phyloP scores from a whole-genome alignment of 768 basidiomycete genomes.

The Pleurotus giganteus region DNA sequence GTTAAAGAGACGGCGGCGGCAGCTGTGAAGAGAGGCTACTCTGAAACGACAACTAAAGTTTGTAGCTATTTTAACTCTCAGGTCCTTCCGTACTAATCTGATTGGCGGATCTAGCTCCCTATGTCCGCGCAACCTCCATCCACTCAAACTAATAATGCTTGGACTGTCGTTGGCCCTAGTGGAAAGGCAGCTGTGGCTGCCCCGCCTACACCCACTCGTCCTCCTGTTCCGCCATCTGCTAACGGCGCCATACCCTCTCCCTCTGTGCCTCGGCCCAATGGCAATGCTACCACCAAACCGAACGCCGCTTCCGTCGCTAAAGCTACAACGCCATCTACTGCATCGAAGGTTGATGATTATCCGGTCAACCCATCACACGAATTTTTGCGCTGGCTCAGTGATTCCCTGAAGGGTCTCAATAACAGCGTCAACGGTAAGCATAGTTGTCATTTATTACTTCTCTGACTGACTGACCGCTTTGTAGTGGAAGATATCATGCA shows the following conservation, averaged over 20 bases:
- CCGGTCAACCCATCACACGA: conserved; percentile 77
- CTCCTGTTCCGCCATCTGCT: conserved; percentile 28
- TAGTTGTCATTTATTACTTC: background rate
- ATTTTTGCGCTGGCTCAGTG: conserved; percentile 89
- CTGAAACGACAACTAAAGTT: conserved; percentile 78
- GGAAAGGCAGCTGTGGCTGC: conserved; percentile 53
- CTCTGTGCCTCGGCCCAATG: conserved; percentile 36
- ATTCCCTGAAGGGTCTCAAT: conserved; percentile 79
- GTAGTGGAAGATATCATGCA: conserved; percentile 94
- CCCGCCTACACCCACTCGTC: conserved; percentile 32
- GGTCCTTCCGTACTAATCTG: background rate
- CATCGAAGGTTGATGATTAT: conserved; percentile 57
- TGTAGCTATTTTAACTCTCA: conserved; percentile 9
- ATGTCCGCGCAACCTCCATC: conserved; percentile 21
- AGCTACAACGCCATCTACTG: conserved; percentile 23
- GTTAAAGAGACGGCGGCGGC: conserved; percentile 59
- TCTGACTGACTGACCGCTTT: conserved; percentile 6
- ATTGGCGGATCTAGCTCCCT: conserved; percentile 9
- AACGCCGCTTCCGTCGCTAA: conserved; percentile 33
- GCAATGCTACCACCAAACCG: conserved; percentile 32
- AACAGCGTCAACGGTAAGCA: conserved; percentile 65
- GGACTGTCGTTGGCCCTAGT: conserved; percentile 84
- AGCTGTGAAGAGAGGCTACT: conserved; percentile 68
- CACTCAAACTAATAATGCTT: conserved; percentile 42
- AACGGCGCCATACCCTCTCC: conserved; percentile 26